Conservation (phyloP, 2,329 filamentous ascomycete species). For the Aspergillus caelatus region DNA sequence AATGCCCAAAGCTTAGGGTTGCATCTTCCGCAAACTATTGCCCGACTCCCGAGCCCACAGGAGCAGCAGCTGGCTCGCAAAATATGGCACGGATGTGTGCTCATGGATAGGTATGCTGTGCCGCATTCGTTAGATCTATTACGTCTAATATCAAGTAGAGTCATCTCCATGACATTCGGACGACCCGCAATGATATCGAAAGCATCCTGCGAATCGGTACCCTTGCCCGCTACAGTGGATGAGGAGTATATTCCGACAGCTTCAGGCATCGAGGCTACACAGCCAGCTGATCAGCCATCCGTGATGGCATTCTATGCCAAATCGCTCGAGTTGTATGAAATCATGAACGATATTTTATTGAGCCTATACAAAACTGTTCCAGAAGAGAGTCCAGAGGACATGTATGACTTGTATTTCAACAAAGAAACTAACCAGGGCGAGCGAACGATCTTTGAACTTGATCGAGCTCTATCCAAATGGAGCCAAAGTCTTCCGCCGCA, state of each 20-base stretch:
- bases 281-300: slow-evolving; percentile 29
- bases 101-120: slow-evolving; percentile 37
- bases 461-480: slow-evolving; percentile 36
- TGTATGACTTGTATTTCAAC: slow-evolving; percentile 33
- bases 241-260: slow-evolving; percentile 32
- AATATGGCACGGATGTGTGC: slow-evolving; percentile 41
- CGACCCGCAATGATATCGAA: slow-evolving; percentile 41
- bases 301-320: slow-evolving; percentile 36
- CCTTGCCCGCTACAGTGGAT: slow-evolving; percentile 33
- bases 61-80: slow-evolving; percentile 35
- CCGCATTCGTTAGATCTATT: neutral
- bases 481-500: slow-evolving; percentile 32
- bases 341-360: slow-evolving; percentile 38
- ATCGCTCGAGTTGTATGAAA: slow-evolving; percentile 39
- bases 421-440: slow-evolving; percentile 27
- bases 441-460: slow-evolving; percentile 37
- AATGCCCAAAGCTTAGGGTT: slow-evolving; percentile 53
- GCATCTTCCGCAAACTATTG: slow-evolving; percentile 46
- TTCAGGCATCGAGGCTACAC: slow-evolving; percentile 17
- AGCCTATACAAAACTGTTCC: slow-evolving; percentile 31
- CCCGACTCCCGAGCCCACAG: slow-evolving; percentile 25
- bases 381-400: slow-evolving; percentile 29
- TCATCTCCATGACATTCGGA: slow-evolving; percentile 43
- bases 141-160: slow-evolving; percentile 19
- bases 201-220: slow-evolving; percentile 28